Conservation (phyloP, 2,329 filamentous ascomycete species). For the Pseudocercospora macadamiae region DNA sequence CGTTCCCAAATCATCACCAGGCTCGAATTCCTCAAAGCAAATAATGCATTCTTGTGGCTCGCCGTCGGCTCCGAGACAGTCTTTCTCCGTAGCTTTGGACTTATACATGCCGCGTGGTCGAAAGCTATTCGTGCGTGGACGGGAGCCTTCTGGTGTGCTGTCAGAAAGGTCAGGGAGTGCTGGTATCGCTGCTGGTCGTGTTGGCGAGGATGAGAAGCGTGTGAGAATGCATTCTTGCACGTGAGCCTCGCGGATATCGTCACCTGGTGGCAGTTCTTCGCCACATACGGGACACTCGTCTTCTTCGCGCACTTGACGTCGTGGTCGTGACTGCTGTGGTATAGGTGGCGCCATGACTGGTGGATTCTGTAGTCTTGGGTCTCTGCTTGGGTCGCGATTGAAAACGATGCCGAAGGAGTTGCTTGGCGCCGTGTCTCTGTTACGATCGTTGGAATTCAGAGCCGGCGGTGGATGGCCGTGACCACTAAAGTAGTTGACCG, state of each 20-base stretch:
- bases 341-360: background rate
- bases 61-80: slow-evolving; percentile 58
- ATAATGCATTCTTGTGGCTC: slow-evolving; percentile 62
- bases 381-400: background rate
- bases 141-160: slow-evolving; percentile 18
- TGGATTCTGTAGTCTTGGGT: background rate
- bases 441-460: too few relatives aligned
- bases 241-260: slow-evolving; percentile 47
- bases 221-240: slow-evolving; percentile 41
- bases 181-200: slow-evolving; percentile 5
- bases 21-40: slow-evolving; percentile 66
- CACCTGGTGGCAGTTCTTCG: slow-evolving; percentile 65
- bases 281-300: slow-evolving; percentile 81
- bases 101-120: slow-evolving; percentile 49
- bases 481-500: background rate
- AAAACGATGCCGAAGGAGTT: too few relatives aligned
- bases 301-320: slow-evolving; percentile 59
- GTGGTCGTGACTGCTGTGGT: slow-evolving; percentile 5
- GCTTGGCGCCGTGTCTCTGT: too few relatives aligned
- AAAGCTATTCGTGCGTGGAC: slow-evolving; percentile 34
- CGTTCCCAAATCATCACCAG: slow-evolving; percentile 61
- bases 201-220: slow-evolving; percentile 27
- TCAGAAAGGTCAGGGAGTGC: slow-evolving; percentile 19
- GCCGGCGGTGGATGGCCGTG: too few relatives aligned
- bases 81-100: slow-evolving; percentile 65